A percentile compares a stretch with the other conserved stretches of the same genome.
phyloP scores from a whole-genome alignment of 345 rosid species.

The Draba incana region DNA sequence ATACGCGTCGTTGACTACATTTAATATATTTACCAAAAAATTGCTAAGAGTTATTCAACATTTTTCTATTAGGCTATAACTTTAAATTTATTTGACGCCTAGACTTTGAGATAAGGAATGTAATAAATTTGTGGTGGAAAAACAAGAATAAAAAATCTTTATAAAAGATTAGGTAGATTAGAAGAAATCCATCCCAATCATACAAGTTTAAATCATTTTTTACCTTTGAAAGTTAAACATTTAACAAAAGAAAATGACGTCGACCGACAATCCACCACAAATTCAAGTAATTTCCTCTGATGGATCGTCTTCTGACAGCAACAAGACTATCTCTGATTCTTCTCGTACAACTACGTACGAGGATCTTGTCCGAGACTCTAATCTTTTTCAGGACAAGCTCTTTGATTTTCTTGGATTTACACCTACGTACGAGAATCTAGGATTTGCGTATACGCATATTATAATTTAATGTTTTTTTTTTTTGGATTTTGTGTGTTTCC shows the following conservation, averaged over 20 bases:
- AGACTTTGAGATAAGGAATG: background rate
- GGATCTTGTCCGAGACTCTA: constrained; percentile 54
- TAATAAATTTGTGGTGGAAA: background rate
- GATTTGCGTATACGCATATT: no score
- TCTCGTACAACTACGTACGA: constrained; percentile 48
- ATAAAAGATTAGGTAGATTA: background rate
- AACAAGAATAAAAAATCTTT: background rate
- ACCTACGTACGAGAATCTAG: constrained; percentile 31
- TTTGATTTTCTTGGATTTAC: constrained; percentile 45
- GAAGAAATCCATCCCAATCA: background rate
- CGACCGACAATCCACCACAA: constrained; percentile 24
- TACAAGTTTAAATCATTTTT: background rate
- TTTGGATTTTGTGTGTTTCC: background rate
- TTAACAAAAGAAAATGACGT: constrained; percentile 1
- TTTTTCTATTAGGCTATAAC: background rate
- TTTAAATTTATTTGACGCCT: background rate
- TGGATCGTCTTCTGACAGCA: constrained; percentile 37
- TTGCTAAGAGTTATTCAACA: background rate
- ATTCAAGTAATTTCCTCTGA: constrained; percentile 33
- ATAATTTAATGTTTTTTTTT: background rate
- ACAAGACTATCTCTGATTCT: constrained; percentile 38
- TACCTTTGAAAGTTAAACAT: background rate
- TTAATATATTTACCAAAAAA: background rate
- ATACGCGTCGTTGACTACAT: background rate
- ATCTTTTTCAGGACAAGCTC: constrained; percentile 68